Conservation (phyloP, 805 yeast genomes). For the Metschnikowia santaceciliae region DNA sequence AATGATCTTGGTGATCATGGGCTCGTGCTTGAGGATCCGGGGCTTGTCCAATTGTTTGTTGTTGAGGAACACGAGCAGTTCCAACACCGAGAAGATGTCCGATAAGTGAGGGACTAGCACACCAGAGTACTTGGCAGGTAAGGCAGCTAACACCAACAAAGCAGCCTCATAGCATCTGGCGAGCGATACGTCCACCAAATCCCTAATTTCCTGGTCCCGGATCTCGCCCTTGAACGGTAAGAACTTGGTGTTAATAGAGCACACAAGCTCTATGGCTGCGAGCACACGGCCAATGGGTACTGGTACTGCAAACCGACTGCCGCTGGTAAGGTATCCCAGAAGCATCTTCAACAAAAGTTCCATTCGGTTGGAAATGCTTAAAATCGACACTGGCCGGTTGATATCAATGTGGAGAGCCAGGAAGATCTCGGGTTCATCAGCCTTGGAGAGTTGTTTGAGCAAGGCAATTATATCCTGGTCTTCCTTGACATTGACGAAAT, state of each 20-base stretch:
- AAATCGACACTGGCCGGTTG: conserved; percentile 48
- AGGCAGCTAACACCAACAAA: conserved; percentile 35
- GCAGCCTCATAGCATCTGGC: conserved; percentile 44
- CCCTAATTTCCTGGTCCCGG: conserved; percentile 48
- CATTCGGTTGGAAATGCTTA: conserved; percentile 50
- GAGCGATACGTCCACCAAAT: conserved; percentile 42
- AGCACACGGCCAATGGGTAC: conserved; percentile 63
- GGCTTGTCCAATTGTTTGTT: conserved; percentile 28
- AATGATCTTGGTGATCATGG: conserved; percentile 36
- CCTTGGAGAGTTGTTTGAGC: conserved; percentile 31
- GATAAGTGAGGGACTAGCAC: conserved; percentile 45
- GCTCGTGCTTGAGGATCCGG: conserved; percentile 35
- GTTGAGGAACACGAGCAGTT: conserved; percentile 54
- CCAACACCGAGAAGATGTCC: conserved; percentile 51
- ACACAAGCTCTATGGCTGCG: conserved; percentile 48
- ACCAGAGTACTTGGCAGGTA: conserved; percentile 36
- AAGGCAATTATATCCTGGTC: conserved; percentile 47
- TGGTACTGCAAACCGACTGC: conserved; percentile 52
- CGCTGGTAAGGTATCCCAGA: conserved; percentile 41
- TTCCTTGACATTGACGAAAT: conserved; percentile 52
- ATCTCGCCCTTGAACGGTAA: conserved; percentile 57
- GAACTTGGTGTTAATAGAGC: conserved; percentile 53
- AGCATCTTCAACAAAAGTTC: conserved; percentile 39
- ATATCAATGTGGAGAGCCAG: conserved; percentile 56
- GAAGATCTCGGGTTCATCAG: conserved; percentile 27